Evolutionary conservation across 2,329 filamentous ascomycete species (phyloP).

Genomic region (Clonostachys rosea): DNA sequence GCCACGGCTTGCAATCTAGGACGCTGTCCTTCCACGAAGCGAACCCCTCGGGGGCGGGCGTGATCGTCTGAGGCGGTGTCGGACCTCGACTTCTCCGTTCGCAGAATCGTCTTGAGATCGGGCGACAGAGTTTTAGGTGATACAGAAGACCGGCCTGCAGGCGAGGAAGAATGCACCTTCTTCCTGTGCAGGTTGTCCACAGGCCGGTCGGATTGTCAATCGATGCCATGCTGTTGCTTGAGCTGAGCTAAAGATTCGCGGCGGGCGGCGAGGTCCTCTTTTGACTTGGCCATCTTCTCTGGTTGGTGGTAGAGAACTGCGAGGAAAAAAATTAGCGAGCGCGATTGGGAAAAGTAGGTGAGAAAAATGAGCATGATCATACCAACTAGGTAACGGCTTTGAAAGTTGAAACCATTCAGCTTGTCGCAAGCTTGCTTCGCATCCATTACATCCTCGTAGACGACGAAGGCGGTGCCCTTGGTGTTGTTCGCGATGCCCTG

Average conservation of each 20-base stretch:
- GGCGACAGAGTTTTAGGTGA: constrained; percentile 31
- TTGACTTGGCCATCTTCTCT: constrained; percentile 71
- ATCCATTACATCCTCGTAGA: constrained; percentile 99
- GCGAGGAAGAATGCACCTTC: constrained; percentile 23
- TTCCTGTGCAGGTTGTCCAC: constrained; percentile 42
- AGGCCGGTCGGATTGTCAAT: constrained; percentile 83
- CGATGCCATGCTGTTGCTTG: constrained; percentile 97
- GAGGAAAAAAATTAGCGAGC: constrained; percentile 1
- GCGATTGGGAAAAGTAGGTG: neutral
- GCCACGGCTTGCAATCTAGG: constrained; percentile 29
- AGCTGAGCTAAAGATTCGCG: constrained; percentile 97
- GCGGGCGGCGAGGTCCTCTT: constrained; percentile 89
- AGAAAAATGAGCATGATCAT: constrained; percentile 31
- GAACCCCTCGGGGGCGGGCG: constrained; percentile 30
- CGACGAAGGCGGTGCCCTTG: constrained; percentile 97
- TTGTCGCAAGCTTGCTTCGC: constrained; percentile 99
- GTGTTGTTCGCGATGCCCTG: constrained; percentile 96
- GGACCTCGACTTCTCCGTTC: constrained; percentile 31
- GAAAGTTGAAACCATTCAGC: constrained; percentile 99
- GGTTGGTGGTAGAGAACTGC: constrained; percentile 60
- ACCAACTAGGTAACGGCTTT: constrained; percentile 98
- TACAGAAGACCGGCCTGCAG: constrained; percentile 57
- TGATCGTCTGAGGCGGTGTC: constrained; percentile 26
- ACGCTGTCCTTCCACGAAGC: constrained; percentile 33
- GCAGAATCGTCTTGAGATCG: constrained; percentile 36